Evolutionary conservation across 116 monocot species (phyloP).

Genomic region (Phalaenopsis hybrid): DNA sequence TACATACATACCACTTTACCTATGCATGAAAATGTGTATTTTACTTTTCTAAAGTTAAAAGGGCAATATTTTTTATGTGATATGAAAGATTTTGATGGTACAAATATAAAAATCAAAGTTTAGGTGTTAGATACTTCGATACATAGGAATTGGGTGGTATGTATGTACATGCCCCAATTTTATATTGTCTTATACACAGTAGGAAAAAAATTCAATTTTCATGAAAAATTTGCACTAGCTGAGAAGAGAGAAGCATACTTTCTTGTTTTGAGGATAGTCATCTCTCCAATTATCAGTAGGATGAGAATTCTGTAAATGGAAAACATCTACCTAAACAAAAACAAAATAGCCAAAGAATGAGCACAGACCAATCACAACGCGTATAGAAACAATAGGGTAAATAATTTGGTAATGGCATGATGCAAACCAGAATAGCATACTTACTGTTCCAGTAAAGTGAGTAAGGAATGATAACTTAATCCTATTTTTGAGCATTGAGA

Average conservation of each 20-base stretch:
- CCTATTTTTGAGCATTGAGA: constrained; percentile 78
- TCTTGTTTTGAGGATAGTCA: constrained; percentile 55
- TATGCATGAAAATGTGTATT: too few relatives aligned
- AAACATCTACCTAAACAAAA: constrained; percentile 71
- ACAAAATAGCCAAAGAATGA: neutral
- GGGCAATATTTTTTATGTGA: too few relatives aligned
- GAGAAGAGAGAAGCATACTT: constrained; percentile 30
- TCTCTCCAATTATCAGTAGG: constrained; percentile 62
- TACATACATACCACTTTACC: too few relatives aligned
- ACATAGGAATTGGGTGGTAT: too few relatives aligned
- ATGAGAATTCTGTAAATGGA: constrained; percentile 61
- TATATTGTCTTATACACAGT: neutral
- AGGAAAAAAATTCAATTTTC: neutral
- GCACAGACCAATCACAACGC: neutral
- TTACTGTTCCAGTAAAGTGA: constrained; percentile 95
- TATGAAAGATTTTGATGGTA: too few relatives aligned
- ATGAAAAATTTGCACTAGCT: neutral
- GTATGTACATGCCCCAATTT: too few relatives aligned
- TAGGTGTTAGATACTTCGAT: too few relatives aligned
- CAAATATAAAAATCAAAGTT: too few relatives aligned
- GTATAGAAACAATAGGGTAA: constrained; percentile 6
- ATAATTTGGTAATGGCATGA: neutral
- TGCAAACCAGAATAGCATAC: constrained; percentile 3
- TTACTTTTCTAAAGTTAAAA: too few relatives aligned
- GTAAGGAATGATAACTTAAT: constrained; percentile 86